Percentiles rank a stretch among this genome's conserved stretches.
These are phyloP conservation scores for Sporothrix dimorphospora DNA, from an alignment of 2,329 filamentous ascomycete genomes.

Conservation along the genomic window DNA sequence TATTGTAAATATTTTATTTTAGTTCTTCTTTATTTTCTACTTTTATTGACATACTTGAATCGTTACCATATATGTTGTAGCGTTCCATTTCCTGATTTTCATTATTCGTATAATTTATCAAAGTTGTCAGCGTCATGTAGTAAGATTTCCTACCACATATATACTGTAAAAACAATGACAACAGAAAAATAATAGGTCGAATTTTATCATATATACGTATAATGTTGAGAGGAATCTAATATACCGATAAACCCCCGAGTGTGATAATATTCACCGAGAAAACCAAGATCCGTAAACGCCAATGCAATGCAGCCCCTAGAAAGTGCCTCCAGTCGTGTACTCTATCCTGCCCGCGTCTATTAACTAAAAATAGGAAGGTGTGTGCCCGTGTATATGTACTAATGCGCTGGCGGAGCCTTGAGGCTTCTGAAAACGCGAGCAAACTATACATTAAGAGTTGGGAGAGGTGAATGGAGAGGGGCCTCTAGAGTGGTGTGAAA, in stretches of 20 bases:
- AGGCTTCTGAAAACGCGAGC: neutral
- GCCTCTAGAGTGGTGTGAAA: neutral
- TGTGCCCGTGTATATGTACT: neutral
- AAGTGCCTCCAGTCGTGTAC: neutral
- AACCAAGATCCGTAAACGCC: conserved; percentile 21
- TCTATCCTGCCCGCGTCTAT: neutral
- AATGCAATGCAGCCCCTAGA: conserved; percentile 18
- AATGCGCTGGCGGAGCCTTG: neutral
- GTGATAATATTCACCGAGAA: neutral
- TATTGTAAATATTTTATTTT: too few relatives aligned
- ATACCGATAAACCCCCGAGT: neutral
- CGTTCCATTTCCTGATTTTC: neutral
- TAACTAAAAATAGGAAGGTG: neutral
- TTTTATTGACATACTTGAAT: too few relatives aligned
- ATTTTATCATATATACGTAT: neutral
- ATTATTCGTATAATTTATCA: too few relatives aligned
- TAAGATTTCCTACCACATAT: too few relatives aligned
- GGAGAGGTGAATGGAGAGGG: neutral
- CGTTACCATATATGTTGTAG: neutral
- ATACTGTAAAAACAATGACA: neutral
- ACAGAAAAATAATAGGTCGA: neutral
- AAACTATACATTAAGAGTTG: neutral
- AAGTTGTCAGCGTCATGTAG: too few relatives aligned
- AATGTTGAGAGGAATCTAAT: conserved; percentile 22
- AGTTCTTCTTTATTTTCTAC: too few relatives aligned